Conservation (phyloP, 2,329 filamentous ascomycete genomes). For the Aurifilum marmelostoma region DNA sequence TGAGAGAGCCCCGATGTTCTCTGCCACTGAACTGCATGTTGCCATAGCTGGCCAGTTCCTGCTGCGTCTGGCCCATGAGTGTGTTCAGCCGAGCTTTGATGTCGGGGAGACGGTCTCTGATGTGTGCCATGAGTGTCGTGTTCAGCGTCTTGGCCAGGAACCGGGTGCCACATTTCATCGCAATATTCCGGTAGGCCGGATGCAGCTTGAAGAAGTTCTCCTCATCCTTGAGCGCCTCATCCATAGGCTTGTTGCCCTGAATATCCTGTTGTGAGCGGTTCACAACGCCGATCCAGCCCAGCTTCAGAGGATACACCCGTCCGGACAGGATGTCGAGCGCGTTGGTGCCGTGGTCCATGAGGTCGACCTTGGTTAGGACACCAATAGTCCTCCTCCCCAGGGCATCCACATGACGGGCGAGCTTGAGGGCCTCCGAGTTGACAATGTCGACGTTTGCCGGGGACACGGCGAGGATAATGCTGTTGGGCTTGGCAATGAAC, state of each 20-base stretch:
- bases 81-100: conserved; percentile 98
- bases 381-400: conserved; percentile 98
- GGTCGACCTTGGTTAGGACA: conserved; percentile 96
- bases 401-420: conserved; percentile 94
- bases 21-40: conserved; percentile 98
- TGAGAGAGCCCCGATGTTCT: conserved; percentile 92
- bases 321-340: conserved; percentile 98
- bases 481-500: conserved; percentile 97
- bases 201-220: conserved; percentile 96
- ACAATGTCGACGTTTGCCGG: conserved; percentile 97
- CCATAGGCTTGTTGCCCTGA: conserved; percentile 90
- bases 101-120: conserved; percentile 91
- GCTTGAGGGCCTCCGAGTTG: conserved; percentile 96
- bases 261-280: conserved; percentile 99
- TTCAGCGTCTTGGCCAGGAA: conserved; percentile 95
- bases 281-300: conserved; percentile 97
- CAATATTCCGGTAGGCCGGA: conserved; percentile 95
- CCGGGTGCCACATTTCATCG: conserved; percentile 88
- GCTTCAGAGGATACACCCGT: conserved; percentile 92
- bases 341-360: conserved; percentile 98
- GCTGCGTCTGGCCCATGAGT: conserved; percentile 98
- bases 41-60: conserved; percentile 96
- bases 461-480: conserved; percentile 95
- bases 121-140: conserved; percentile 92
- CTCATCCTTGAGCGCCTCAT: conserved; percentile 87